These are phyloP conservation scores for Pestalotiopsis sp. DNA, from an alignment of 2,329 filamentous ascomycete species.

Conservation along the genomic window DNA sequence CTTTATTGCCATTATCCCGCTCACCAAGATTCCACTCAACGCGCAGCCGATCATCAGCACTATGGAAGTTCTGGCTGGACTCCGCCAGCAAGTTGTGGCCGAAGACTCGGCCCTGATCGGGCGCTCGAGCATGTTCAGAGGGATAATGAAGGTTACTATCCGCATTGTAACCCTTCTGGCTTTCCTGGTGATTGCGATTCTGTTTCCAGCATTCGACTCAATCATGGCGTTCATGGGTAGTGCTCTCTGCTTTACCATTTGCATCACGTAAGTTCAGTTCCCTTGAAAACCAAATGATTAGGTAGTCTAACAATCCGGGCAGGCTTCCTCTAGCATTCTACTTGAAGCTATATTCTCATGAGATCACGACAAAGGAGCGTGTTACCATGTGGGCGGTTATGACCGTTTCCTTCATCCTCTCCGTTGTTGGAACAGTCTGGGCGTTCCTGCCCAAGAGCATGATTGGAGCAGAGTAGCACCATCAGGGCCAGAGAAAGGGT, in stretches of 20 bases:
- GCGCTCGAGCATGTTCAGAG: constrained; percentile 58
- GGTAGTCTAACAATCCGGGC: background rate
- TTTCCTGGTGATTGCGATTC: constrained; percentile 73
- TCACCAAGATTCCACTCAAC: constrained; percentile 94
- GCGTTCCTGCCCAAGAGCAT: constrained; percentile 82
- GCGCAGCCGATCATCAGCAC: constrained; percentile 87
- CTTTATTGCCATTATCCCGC: constrained; percentile 88
- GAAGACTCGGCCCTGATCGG: constrained; percentile 52
- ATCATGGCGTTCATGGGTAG: constrained; percentile 92
- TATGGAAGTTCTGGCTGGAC: constrained; percentile 76
- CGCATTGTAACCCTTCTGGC: constrained; percentile 69
- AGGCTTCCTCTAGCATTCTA: constrained; percentile 83
- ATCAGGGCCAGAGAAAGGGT: background rate
- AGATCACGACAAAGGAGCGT: constrained; percentile 67
- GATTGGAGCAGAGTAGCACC: constrained; percentile 47
- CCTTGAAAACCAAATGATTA: background rate
- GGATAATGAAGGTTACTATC: constrained; percentile 60
- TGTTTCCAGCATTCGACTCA: constrained; percentile 78
- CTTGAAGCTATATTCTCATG: constrained; percentile 80
- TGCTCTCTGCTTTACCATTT: constrained; percentile 90
- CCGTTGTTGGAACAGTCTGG: constrained; percentile 79
- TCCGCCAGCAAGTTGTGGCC: constrained; percentile 53
- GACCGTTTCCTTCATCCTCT: constrained; percentile 68
- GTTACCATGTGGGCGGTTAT: constrained; percentile 71
- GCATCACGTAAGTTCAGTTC: constrained; percentile 65